phyloP scores from a whole-genome alignment of 2,329 filamentous ascomycete genomes.

The Bertia moriformis region DNA sequence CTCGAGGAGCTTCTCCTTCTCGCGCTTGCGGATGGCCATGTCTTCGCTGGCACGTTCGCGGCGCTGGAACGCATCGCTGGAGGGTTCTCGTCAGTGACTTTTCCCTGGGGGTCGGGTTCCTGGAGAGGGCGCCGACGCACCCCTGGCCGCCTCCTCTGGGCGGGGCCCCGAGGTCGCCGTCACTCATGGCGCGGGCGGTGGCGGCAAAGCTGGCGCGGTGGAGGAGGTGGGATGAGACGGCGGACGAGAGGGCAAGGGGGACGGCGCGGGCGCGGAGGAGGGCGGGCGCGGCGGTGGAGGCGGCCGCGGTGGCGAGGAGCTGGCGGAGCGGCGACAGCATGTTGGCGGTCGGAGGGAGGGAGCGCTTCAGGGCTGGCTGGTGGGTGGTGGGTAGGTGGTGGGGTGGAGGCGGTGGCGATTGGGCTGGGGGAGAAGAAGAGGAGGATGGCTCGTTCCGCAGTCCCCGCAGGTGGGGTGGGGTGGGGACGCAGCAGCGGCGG shows the following conservation, averaged over 20 bases:
- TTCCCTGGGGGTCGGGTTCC: slow-evolving; percentile 3
- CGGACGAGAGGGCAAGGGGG: background rate
- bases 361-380: no score
- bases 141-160: slow-evolving; percentile 34
- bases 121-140: slow-evolving; percentile 21
- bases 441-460: no score
- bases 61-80: slow-evolving; percentile 79
- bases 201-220: slow-evolving; percentile 47
- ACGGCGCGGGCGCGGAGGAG: background rate
- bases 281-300: no score
- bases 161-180: slow-evolving; percentile 55
- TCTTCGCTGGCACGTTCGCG: slow-evolving; percentile 81
- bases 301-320: no score
- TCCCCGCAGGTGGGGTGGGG: no score
- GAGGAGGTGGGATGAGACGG: slow-evolving; percentile 27
- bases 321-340: no score
- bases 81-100: slow-evolving; percentile 6
- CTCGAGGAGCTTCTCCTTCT: slow-evolving; percentile 74
- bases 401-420: no score
- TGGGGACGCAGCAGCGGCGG: no score
- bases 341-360: no score
- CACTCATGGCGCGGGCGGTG: slow-evolving; percentile 47
- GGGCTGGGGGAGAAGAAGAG: no score
- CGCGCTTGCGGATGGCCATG: slow-evolving; percentile 70
- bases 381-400: no score